phyloP scores from a whole-genome alignment of 2,329 filamentous ascomycete species.

The Cercospora sojina region DNA sequence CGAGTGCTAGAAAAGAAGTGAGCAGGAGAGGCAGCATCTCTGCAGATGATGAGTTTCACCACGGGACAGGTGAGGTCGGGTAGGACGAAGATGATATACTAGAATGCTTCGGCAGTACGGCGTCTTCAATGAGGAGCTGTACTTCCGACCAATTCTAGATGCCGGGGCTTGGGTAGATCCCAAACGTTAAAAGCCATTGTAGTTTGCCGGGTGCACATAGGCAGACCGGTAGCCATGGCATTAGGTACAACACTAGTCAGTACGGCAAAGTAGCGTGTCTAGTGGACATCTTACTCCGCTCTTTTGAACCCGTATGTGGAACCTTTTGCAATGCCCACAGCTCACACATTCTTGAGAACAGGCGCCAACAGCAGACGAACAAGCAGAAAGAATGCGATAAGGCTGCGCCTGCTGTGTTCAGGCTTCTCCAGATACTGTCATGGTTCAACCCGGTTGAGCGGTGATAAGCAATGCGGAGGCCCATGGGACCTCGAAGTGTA shows the following conservation, averaged over 20 bases:
- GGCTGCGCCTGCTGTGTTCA: neutral
- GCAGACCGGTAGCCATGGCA: neutral
- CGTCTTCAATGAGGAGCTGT: neutral
- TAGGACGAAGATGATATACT: neutral
- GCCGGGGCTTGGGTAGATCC: neutral
- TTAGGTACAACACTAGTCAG: neutral
- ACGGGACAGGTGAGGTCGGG: neutral
- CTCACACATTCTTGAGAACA: neutral
- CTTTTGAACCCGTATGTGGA: neutral
- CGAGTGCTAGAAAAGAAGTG: neutral
- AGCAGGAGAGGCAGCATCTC: neutral
- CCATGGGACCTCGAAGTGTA: neutral
- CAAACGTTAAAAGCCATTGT: neutral
- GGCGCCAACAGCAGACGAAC: neutral
- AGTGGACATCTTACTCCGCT: neutral
- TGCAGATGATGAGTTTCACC: neutral
- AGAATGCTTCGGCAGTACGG: neutral
- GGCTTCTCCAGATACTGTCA: neutral
- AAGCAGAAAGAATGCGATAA: neutral
- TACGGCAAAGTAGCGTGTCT: neutral
- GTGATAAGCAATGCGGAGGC: neutral
- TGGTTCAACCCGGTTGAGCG: neutral
- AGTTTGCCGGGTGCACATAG: neutral
- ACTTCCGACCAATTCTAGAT: neutral
- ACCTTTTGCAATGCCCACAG: neutral